Percentiles rank a stretch among this genome's conserved stretches.
These are phyloP conservation scores for Fusarium virguliforme DNA, from an alignment of 2,329 filamentous ascomycete species.

Conservation along the genomic window DNA sequence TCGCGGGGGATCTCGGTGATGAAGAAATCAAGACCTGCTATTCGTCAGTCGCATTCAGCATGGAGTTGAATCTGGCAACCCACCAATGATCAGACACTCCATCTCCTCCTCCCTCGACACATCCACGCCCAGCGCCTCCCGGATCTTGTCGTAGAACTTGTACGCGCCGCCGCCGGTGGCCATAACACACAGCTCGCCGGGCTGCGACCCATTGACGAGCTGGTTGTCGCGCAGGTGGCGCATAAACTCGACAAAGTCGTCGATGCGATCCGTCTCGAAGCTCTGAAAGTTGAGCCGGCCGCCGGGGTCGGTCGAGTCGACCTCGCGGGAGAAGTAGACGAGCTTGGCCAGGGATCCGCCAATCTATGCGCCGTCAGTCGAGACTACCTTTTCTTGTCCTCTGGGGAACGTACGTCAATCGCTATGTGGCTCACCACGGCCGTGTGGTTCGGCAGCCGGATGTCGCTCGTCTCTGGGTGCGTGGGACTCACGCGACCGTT, in stretches of 20 bases:
- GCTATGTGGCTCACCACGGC: constrained; percentile 97
- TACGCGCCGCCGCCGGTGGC: constrained; percentile 96
- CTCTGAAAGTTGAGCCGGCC: constrained; percentile 95
- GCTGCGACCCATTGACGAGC: constrained; percentile 80
- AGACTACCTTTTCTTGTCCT: constrained; percentile 23
- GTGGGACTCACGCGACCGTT: constrained; percentile 66
- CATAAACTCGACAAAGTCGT: constrained; percentile 95
- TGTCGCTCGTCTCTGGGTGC: constrained; percentile 86
- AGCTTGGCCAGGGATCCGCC: constrained; percentile 96
- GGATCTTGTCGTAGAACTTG: constrained; percentile 96
- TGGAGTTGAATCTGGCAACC: constrained; percentile 41
- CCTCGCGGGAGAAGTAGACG: constrained; percentile 95
- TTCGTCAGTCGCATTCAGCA: constrained; percentile 9
- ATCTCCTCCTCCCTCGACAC: constrained; percentile 97
- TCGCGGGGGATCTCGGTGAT: constrained; percentile 97
- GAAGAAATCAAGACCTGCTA: constrained; percentile 92
- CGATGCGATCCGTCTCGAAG: constrained; percentile 96
- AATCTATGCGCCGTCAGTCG: constrained; percentile 72
- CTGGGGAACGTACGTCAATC: constrained; percentile 80
- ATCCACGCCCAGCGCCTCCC: constrained; percentile 86
- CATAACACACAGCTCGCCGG: constrained; percentile 88
- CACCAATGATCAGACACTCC: constrained; percentile 97
- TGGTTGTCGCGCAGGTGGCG: constrained; percentile 87
- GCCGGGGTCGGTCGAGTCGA: constrained; percentile 83
- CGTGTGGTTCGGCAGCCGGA: constrained; percentile 95